Base-by-base conservation (phyloP, 2,329 filamentous ascomycete genomes). In the Macrophomina pseudophaseolina region DNA sequence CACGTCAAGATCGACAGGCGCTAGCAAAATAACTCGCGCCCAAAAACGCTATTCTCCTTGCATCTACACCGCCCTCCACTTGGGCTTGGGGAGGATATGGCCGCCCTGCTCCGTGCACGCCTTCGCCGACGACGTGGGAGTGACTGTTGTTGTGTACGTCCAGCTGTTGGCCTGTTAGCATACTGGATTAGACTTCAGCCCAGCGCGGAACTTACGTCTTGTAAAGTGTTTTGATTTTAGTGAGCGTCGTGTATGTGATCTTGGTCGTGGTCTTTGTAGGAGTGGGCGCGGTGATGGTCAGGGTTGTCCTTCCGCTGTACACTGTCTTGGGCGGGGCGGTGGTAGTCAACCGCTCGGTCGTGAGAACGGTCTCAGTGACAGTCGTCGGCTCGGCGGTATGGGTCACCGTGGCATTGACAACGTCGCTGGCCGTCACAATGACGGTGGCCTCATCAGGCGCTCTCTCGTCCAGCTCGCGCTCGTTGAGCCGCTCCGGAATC, bases 321-420 rank as follows among this genome's bases (percentile, higher is more conserved):
- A 80, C 70, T 0, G 79, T 81, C 4, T 71, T 69, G 18, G 78
- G 75, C 4, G 78, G 76, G 1, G 79, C 68, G 0, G 73, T 78
- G 2, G 70, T 72, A 1, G 73, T 74, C 11, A 70, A 69, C 0
- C 73, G 72, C 1, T 69, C 69, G 5, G 68, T 72, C 30, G 71
- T 53, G 5, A 77, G 60, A 12, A 73, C 70, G 2, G 71, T 71
- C 32, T 76, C 74, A 0, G 73, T 74, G 0, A 72, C 74, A 1
- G 76, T 79, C 5, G 67, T 71, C 6, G 76, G 60, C 11, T 67
- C 62, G 18, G 72, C 75, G 18, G 74, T 74, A 18, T 71, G 64
- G 2, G 76, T 80, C 1, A 71, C 69, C 0, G 77, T 79, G 1
- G 71, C 72, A 44, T 74, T 75, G 16, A 74, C 71, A 5, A 75